A percentile compares a stretch with the other conserved stretches of the same genome.
These are phyloP conservation scores for Kuraishia borneana DNA, from an alignment of 805 yeast genomes.

Conservation along the genomic window DNA sequence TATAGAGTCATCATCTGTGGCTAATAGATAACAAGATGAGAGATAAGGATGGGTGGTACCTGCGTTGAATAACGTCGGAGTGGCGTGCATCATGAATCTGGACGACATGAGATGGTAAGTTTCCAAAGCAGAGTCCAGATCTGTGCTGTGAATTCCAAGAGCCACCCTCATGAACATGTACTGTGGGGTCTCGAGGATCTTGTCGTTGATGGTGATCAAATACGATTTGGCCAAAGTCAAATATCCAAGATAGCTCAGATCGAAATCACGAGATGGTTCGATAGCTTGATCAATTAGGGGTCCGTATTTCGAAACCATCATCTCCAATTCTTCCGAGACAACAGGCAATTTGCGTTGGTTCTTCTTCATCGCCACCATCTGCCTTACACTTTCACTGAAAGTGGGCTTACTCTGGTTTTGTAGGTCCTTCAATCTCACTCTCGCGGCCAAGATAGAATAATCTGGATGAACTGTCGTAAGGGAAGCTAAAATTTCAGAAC, in stretches of 20 bases:
- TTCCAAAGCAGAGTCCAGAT: conserved; percentile 56
- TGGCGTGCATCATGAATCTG: conserved; percentile 85
- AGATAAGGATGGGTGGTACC: conserved; percentile 80
- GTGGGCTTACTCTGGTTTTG: conserved; percentile 75
- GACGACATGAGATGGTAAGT: conserved; percentile 83
- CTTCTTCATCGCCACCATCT: conserved; percentile 53
- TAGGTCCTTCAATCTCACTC: conserved; percentile 74
- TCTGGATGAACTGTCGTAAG: conserved; percentile 94
- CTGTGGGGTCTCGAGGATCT: conserved; percentile 86
- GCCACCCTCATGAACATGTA: conserved; percentile 86
- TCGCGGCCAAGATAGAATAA: conserved; percentile 84
- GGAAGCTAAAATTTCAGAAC: conserved; percentile 92
- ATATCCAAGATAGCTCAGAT: conserved; percentile 78
- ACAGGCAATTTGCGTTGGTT: conserved; percentile 51
- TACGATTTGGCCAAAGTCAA: conserved; percentile 88
- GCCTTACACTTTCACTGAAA: conserved; percentile 61
- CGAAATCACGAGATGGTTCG: conserved; percentile 62
- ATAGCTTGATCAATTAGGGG: conserved; percentile 60
- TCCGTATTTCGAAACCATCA: conserved; percentile 45
- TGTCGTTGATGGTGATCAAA: conserved; percentile 50
- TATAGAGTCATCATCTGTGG: conserved; percentile 89
- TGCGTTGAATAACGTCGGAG: conserved; percentile 90
- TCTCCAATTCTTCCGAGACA: conserved; percentile 48
- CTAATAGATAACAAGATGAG: conserved; percentile 87
- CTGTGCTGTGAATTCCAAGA: conserved; percentile 73